A percentile compares a stretch with the other conserved stretches of the same genome.
These are phyloP conservation scores for Knoxdaviesia capensis DNA, from an alignment of 2,329 filamentous ascomycete species.

Conservation along the genomic window DNA sequence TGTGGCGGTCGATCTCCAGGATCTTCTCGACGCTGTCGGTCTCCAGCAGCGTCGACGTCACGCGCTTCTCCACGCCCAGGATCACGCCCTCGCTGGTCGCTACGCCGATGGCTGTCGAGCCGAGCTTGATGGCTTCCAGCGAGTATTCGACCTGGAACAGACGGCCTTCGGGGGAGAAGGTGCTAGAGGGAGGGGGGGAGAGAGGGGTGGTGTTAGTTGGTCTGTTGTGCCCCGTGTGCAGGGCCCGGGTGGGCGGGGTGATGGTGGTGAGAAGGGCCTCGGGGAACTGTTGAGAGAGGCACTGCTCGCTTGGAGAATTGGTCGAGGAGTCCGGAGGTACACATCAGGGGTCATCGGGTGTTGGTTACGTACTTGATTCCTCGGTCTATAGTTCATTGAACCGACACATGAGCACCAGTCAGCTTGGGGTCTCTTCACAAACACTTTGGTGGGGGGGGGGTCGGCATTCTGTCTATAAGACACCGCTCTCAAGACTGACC, in stretches of 20 bases:
- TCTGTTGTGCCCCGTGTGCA: neutral
- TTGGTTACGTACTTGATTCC: conserved; percentile 70
- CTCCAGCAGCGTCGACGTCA: conserved; percentile 92
- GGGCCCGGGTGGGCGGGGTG: conserved; percentile 2
- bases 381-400: conserved; percentile 43
- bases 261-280: neutral
- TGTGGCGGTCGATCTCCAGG: conserved; percentile 96
- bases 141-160: conserved; percentile 99
- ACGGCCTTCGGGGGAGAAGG: conserved; percentile 98
- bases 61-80: conserved; percentile 95
- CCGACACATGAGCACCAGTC: conserved; percentile 1
- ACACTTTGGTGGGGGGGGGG: neutral
- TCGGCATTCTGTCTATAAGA: neutral
- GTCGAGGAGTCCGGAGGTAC: neutral
- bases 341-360: neutral
- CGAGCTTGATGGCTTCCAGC: conserved; percentile 98
- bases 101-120: conserved; percentile 93
- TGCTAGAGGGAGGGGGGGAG: conserved; percentile 29
- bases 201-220: neutral
- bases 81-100: conserved; percentile 90
- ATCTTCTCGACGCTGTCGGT: conserved; percentile 98
- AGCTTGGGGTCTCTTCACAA: neutral
- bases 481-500: conserved; percentile 35
- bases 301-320: too few relatives aligned
- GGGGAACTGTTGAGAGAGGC: neutral